Evolutionary conservation across 129 eudicot genomes (phyloP), one percentile per base, ranked within the genome.

Genomic region (Calendula officinalis): DNA sequence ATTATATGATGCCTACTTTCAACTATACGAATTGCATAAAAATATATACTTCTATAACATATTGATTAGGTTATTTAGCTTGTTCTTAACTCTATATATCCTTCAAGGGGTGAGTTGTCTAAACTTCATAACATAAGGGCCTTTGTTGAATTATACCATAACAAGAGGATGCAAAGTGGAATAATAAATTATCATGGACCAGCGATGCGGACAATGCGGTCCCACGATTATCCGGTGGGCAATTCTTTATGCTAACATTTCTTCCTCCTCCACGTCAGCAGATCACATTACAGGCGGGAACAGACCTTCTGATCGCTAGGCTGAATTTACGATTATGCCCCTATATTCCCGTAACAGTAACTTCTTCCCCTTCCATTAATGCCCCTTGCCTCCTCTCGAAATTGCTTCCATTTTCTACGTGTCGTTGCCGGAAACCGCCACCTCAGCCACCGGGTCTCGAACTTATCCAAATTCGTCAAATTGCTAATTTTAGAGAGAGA

Each of bases 361-460:
- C 40, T 30, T 32, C 12, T 4, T 8, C 77, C 13, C 32, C 11
- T 8, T 45, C 50, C 72, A 65, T 73, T 36, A 73, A 64, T 56
- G 59, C 62, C 11, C 56, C 47, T 22, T 38, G 27, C 41, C 22
- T 12, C 66, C 51, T 45, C 43, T 47, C 66, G 53, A 32, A 73
- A 73, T 44, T 48, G 53, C 61, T 38, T 45, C 30, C 59, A 0
- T 56, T 43, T 56, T 40, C 67, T 65, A 65, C 78, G 72, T 73
- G 78, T 64, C 78, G 10, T 37, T 51, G 66, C 78, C 72, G 72
- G 66, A 57, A 22, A 64, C 15, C 32, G 66, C 78, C 78, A 73
- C 78, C 6, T 73, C 78, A 45, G 40, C 65, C 70, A n/a, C 59
- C 56, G 30, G 30, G 51, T 9, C 36, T 32, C 14, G 15, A 54